Conservation (phyloP, 345 rosid species). For the Melastoma malabathricum region DNA sequence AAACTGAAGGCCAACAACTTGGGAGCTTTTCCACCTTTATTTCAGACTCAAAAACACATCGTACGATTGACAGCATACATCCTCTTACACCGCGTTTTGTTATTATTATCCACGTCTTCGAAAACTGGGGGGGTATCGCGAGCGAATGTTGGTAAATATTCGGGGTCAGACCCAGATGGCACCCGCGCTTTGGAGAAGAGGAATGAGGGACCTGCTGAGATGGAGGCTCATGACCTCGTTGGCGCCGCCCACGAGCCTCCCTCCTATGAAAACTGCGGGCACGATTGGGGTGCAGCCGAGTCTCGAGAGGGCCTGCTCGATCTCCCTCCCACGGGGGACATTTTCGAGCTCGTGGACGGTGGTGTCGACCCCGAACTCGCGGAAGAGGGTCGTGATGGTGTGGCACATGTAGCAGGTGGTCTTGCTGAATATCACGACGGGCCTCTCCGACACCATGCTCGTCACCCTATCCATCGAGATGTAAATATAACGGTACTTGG, state of each 20-base stretch:
- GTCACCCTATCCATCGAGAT: conserved; percentile 44
- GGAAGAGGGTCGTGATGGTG: conserved; percentile 52
- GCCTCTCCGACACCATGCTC: conserved; percentile 52
- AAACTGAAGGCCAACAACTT: too few species aligned
- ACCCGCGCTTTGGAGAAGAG: conserved; percentile 65
- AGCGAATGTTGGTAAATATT: too few species aligned
- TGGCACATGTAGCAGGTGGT: conserved; percentile 76
- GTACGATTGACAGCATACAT: too few species aligned
- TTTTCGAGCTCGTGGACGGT: conserved; percentile 60
- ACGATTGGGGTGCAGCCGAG: conserved; percentile 55
- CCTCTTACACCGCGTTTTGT: too few species aligned
- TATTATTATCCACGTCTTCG: too few species aligned
- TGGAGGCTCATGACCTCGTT: conserved; percentile 79
- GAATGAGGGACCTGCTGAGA: conserved; percentile 60
- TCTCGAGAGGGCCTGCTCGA: conserved; percentile 65
- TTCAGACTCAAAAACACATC: too few species aligned
- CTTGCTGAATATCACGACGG: conserved; percentile 83
- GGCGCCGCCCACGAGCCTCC: conserved; percentile 75
- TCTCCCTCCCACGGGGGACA: conserved; percentile 48
- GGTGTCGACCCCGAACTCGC: conserved; percentile 67
- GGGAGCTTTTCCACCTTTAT: too few species aligned
- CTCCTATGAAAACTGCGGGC: conserved; percentile 74
- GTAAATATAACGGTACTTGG: too few species aligned
- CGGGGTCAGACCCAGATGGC: conserved; percentile 67
- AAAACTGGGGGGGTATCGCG: too few species aligned